A percentile compares a stretch with the other conserved stretches of the same genome.
These are phyloP conservation scores for Ceratobasidium sp. DNA, from an alignment of 1,284 basidiomycete species.

Conservation along the genomic window DNA sequence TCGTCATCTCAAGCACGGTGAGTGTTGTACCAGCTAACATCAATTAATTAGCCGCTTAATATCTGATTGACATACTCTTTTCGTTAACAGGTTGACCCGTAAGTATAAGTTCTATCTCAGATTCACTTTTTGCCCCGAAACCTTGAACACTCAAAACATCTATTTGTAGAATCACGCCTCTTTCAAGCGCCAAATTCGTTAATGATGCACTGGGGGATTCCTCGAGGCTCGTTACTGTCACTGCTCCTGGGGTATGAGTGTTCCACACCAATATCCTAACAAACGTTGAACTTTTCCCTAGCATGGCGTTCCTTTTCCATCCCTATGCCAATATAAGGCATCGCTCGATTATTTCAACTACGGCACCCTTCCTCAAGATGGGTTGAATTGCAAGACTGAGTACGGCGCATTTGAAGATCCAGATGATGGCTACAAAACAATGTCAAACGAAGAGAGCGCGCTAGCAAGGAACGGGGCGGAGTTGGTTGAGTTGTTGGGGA, in stretches of 20 bases:
- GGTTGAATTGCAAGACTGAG: slow-evolving; percentile 28
- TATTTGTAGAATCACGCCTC: slow-evolving; percentile 30
- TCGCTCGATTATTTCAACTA: slow-evolving; percentile 32
- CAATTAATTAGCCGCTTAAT: no score
- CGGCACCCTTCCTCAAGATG: slow-evolving; percentile 32
- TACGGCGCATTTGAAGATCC: slow-evolving; percentile 24
- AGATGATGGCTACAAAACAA: neutral
- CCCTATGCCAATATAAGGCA: slow-evolving; percentile 38
- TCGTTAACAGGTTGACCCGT: slow-evolving; percentile 39
- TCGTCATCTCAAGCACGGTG: slow-evolving; percentile 45
- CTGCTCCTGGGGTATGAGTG: slow-evolving; percentile 31
- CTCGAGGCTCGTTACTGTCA: slow-evolving; percentile 30
- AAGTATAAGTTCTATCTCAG: neutral
- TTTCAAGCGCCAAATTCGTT: slow-evolving; percentile 34
- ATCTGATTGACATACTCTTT: no score
- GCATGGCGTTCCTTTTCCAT: slow-evolving; percentile 41
- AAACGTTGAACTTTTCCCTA: no score
- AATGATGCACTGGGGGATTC: slow-evolving; percentile 33
- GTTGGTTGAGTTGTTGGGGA: neutral
- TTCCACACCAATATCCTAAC: no score
- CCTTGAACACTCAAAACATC: neutral
- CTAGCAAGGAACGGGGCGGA: slow-evolving; percentile 17
- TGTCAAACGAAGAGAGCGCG: slow-evolving; percentile 17
- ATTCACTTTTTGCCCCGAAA: neutral
- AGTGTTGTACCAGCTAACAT: slow-evolving; percentile 15